A percentile compares a stretch with the other conserved stretches of the same genome.
Evolutionary conservation across 2,329 filamentous ascomycete genomes (phyloP).

Genomic region (Aspergillus flavus): DNA sequence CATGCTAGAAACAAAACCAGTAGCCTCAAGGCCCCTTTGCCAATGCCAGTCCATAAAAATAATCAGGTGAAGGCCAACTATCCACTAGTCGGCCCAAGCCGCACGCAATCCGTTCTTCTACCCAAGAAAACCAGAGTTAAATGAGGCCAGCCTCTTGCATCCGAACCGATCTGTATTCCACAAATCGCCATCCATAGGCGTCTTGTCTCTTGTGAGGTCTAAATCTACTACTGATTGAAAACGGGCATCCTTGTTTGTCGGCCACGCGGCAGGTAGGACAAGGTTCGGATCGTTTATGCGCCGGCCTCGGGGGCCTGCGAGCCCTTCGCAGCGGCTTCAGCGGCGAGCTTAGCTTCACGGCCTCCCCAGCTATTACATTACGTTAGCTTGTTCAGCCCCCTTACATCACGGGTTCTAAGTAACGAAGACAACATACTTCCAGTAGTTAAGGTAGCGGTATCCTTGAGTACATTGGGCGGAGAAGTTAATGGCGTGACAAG

Average conservation of each 20-base stretch:
- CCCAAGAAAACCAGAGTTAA: not conserved
- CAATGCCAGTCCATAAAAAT: not conserved
- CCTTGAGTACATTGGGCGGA: constrained; percentile 62
- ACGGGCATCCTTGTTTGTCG: not conserved
- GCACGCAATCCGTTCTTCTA: not conserved
- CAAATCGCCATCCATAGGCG: not conserved
- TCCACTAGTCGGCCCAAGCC: not conserved
- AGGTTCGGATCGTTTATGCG: constrained; percentile 23
- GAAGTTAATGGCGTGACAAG: constrained; percentile 68
- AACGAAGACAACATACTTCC: constrained; percentile 48
- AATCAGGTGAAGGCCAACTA: not conserved
- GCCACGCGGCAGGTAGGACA: constrained; percentile 13
- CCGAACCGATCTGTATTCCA: constrained; percentile 1
- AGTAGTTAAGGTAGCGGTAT: constrained; percentile 65
- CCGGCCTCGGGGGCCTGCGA: constrained; percentile 31
- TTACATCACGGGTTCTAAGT: not conserved
- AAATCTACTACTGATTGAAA: constrained; percentile 3
- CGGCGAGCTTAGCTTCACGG: constrained; percentile 43
- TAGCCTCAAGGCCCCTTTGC: not conserved
- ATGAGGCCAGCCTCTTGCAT: not conserved
- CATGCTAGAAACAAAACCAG: not conserved
- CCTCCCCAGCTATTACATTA: constrained; percentile 41
- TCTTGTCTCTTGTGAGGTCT: not conserved
- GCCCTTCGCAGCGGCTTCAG: constrained; percentile 35
- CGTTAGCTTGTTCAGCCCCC: constrained; percentile 12